A percentile compares a stretch with the other conserved stretches of the same genome.
Conservation (phyloP, 805 yeast genomes). For the Saccharomycopsis amapae region DNA sequence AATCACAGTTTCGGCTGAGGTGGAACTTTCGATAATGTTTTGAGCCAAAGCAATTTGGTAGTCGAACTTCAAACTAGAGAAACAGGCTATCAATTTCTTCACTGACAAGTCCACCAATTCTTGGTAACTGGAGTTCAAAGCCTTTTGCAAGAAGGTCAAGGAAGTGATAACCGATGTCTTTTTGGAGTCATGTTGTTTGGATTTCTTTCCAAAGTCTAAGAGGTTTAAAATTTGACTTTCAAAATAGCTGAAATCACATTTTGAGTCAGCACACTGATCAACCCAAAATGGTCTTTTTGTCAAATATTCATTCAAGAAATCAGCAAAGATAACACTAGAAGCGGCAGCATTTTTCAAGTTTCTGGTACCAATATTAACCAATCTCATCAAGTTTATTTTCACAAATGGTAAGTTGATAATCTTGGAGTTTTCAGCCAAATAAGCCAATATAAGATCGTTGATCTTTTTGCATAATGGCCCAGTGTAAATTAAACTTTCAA, state of each 20-base stretch:
- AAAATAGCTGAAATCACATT: constrained; percentile 44
- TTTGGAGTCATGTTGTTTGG: background rate
- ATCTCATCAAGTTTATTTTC: constrained; percentile 43
- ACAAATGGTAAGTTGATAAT: constrained; percentile 45
- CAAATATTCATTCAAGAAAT: constrained; percentile 40
- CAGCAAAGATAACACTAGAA: constrained; percentile 42
- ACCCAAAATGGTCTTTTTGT: constrained; percentile 40
- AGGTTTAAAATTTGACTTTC: constrained; percentile 54
- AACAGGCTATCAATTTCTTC: constrained; percentile 45
- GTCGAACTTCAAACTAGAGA: constrained; percentile 49
- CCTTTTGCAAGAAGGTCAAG: constrained; percentile 49
- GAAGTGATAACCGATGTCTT: constrained; percentile 10
- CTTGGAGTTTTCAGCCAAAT: constrained; percentile 62
- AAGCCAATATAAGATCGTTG: constrained; percentile 52
- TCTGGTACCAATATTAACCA: constrained; percentile 35
- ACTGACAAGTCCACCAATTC: constrained; percentile 43
- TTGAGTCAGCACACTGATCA: constrained; percentile 37
- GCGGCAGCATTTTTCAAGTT: constrained; percentile 35
- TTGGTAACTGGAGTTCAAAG: constrained; percentile 41
- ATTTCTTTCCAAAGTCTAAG: constrained; percentile 46
- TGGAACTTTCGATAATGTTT: constrained; percentile 48
- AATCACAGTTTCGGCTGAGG: constrained; percentile 33
- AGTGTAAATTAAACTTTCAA: constrained; percentile 30
- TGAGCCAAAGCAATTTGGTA: constrained; percentile 51
- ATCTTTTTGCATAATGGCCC: constrained; percentile 38